Percentiles rank a stretch among this genome's conserved stretches.
These are phyloP conservation scores for Termitomyces sp. DNA, from an alignment of 768 basidiomycete species.

Conservation along the genomic window DNA sequence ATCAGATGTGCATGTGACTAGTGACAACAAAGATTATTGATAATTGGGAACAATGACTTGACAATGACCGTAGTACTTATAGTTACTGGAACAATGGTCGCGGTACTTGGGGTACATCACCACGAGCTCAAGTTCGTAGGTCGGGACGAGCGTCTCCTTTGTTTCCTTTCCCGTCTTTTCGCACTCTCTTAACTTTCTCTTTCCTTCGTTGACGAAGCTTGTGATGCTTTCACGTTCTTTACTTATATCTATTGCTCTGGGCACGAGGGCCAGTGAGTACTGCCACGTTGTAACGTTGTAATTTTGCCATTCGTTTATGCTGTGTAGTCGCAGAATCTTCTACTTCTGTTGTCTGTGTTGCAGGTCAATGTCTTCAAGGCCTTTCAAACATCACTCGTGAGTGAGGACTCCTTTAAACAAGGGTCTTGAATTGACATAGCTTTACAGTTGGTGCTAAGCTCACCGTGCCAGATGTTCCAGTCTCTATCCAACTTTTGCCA, in stretches of 20 bases:
- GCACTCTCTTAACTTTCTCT: conserved; percentile 1
- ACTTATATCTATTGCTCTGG: conserved; percentile 26
- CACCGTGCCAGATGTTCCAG: conserved; percentile 49
- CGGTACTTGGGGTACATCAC: conserved; percentile 1
- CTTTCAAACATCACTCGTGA: conserved; percentile 67
- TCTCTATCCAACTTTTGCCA: conserved; percentile 63
- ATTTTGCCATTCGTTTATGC: neutral
- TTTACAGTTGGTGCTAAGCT: conserved; percentile 66
- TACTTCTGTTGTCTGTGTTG: conserved; percentile 72
- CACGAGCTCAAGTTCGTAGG: neutral
- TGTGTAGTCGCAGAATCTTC: conserved; percentile 36
- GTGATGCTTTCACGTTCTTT: conserved; percentile 34
- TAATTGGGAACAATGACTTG: no score
- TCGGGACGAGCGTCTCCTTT: conserved; percentile 5
- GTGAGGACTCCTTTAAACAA: conserved; percentile 11
- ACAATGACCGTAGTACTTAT: no score
- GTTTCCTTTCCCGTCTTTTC: neutral
- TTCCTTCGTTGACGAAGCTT: conserved; percentile 23
- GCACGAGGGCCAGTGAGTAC: conserved; percentile 35
- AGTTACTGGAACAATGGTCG: conserved; percentile 19
- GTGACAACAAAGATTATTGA: no score
- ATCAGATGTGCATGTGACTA: no score
- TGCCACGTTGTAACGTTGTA: neutral
- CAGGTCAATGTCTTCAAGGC: conserved; percentile 85
- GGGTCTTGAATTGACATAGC: neutral